phyloP scores from a whole-genome alignment of 305 asterid species.

The Withania somnifera region DNA sequence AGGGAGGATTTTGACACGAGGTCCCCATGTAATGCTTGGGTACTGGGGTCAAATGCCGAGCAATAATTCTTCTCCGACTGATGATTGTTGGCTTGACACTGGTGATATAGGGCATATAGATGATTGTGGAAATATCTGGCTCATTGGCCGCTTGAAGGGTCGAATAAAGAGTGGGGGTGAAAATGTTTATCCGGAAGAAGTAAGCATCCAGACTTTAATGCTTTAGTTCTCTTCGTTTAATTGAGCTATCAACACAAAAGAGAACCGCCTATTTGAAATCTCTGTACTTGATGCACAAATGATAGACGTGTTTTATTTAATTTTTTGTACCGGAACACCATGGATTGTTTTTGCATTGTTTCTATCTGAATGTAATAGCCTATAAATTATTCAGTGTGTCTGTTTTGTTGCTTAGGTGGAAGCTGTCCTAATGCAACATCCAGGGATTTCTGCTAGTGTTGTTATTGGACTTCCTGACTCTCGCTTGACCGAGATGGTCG shows the following conservation, averaged over 20 bases:
- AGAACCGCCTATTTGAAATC: not conserved
- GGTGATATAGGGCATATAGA: constrained; percentile 77
- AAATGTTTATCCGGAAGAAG: constrained; percentile 85
- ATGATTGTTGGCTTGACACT: constrained; percentile 68
- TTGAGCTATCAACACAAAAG: not conserved
- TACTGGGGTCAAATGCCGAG: constrained; percentile 62
- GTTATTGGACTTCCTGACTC: constrained; percentile 71
- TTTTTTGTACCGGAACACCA: not conserved
- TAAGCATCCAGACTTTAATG: constrained; percentile 4
- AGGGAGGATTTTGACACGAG: constrained; percentile 77
- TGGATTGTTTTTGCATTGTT: not conserved
- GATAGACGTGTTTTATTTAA: not conserved
- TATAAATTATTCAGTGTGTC: not conserved
- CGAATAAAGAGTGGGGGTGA: constrained; percentile 94
- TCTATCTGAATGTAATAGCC: not conserved
- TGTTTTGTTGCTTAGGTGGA: constrained; percentile 43
- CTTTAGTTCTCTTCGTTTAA: not conserved
- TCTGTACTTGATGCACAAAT: not conserved
- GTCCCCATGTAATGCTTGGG: constrained; percentile 78
- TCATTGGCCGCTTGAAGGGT: constrained; percentile 66
- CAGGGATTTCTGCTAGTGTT: constrained; percentile 44
- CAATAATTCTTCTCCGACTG: constrained; percentile 10
- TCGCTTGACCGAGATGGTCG: constrained; percentile 67
- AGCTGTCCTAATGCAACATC: constrained; percentile 55
- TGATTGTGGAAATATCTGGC: constrained; percentile 68